Percentiles rank a stretch among this genome's conserved stretches.
These are phyloP conservation scores for Aspergillus ustus DNA, from an alignment of 2,329 filamentous ascomycete genomes.

Conservation along the genomic window DNA sequence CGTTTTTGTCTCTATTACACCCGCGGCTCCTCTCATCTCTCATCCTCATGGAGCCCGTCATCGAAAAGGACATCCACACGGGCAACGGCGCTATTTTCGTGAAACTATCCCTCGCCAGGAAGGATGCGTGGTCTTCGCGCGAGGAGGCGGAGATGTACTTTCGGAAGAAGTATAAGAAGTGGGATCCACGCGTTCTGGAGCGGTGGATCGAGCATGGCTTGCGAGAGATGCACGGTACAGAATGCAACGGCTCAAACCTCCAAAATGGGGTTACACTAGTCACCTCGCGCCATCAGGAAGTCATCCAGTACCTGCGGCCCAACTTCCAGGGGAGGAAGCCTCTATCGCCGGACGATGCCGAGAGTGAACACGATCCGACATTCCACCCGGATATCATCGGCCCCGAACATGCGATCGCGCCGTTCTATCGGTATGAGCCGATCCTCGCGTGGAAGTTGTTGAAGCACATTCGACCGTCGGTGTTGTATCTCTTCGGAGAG, in stretches of 20 bases:
- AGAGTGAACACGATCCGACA: not conserved
- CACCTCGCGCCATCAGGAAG: constrained; percentile 81
- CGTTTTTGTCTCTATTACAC: constrained; percentile 71
- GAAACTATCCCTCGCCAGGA: not conserved
- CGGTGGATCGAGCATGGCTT: constrained; percentile 20
- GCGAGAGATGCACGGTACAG: constrained; percentile 8
- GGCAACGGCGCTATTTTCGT: constrained; percentile 2
- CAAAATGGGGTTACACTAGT: constrained; percentile 65
- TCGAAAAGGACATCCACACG: not conserved
- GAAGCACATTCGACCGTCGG: constrained; percentile 2
- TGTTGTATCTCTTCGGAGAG: constrained; percentile 12
- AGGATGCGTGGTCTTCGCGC: constrained; percentile 18
- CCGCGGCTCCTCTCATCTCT: constrained; percentile 75
- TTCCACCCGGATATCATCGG: constrained; percentile 5
- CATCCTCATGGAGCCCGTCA: constrained; percentile 69
- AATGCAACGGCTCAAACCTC: too few relatives aligned
- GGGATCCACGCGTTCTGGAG: constrained; percentile 19
- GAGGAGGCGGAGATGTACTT: constrained; percentile 11
- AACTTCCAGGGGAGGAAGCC: constrained; percentile 23
- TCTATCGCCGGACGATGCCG: not conserved
- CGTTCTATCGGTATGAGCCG: constrained; percentile 12
- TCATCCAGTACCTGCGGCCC: constrained; percentile 46
- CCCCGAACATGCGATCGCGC: not conserved
- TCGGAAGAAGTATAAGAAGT: constrained; percentile 1
- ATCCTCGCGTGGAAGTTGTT: not conserved